Percentiles rank a stretch among this genome's conserved stretches.
These are phyloP conservation scores for Acaromyces ingoldii DNA, from an alignment of 1,284 basidiomycete species.

Conservation along the genomic window DNA sequence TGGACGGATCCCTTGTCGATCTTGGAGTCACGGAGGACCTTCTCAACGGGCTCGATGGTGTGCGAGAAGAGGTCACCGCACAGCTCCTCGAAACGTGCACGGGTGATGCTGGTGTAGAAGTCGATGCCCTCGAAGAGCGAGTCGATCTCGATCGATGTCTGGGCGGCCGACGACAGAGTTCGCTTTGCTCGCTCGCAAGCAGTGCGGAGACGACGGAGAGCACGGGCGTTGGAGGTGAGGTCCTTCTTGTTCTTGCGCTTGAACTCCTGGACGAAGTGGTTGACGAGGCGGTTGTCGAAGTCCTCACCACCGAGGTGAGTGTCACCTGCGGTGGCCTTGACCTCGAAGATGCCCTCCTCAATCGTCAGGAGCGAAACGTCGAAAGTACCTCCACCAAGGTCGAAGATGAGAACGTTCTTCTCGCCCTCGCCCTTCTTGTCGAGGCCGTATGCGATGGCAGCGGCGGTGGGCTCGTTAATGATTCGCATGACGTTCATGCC, in stretches of 20 bases:
- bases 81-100: conserved; percentile 97
- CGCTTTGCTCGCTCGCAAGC: conserved; percentile 99
- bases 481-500: conserved; percentile 91
- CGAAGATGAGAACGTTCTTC: conserved; percentile 93
- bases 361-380: conserved; percentile 97
- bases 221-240: conserved; percentile 84
- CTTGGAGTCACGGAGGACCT: conserved; percentile 95
- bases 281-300: conserved; percentile 92
- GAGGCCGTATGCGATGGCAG: conserved; percentile 90
- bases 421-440: conserved; percentile 76
- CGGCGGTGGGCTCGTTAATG: conserved; percentile 93
- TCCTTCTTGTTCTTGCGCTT: conserved; percentile 99
- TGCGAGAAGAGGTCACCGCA: conserved; percentile 95
- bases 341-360: conserved; percentile 98
- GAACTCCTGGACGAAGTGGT: conserved; percentile 97
- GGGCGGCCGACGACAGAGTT: conserved; percentile 91
- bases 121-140: conserved; percentile 96
- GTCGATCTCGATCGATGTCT: conserved; percentile 97
- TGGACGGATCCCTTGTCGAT: conserved; percentile 85
- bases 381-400: conserved; percentile 97
- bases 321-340: conserved; percentile 98
- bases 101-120: conserved; percentile 96
- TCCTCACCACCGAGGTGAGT: conserved; percentile 98
- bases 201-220: conserved; percentile 91
- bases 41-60: conserved; percentile 96